Conservation (phyloP, 208 protist species). For the Leishmania martiniquensis region DNA sequence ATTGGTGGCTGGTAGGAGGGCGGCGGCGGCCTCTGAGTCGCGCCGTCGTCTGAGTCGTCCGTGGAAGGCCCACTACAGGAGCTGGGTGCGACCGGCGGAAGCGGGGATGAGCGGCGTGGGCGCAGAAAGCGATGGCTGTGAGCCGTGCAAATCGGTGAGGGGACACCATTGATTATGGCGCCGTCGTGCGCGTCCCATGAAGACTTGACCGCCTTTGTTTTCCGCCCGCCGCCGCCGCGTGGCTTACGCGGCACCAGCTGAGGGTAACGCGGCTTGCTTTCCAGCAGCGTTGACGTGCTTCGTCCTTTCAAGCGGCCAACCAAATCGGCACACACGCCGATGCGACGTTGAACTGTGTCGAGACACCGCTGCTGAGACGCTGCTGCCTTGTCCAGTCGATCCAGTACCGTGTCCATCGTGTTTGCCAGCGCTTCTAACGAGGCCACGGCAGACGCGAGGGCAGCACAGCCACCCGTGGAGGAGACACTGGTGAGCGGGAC, state of each 20-base stretch:
- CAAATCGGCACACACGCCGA: slow-evolving; percentile 14
- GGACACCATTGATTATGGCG: neutral
- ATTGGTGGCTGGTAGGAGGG: slow-evolving; percentile 16
- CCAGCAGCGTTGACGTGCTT: slow-evolving; percentile 13
- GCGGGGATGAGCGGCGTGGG: slow-evolving; percentile 18
- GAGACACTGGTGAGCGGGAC: slow-evolving; percentile 26
- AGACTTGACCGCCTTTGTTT: neutral
- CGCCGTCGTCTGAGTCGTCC: neutral
- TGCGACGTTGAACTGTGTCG: slow-evolving; percentile 11
- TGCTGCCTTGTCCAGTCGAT: slow-evolving; percentile 15
- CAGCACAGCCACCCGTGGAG: slow-evolving; percentile 20
- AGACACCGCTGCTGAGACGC: slow-evolving; percentile 7
- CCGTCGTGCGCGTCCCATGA: neutral
- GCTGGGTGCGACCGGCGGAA: slow-evolving; percentile 27
- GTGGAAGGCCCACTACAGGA: slow-evolving; percentile 19
- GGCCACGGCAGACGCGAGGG: slow-evolving; percentile 26
- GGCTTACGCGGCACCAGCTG: neutral
- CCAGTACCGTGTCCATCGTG: slow-evolving; percentile 24
- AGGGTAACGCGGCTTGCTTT: slow-evolving; percentile 28
- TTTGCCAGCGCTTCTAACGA: slow-evolving; percentile 18
- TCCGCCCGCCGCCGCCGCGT: too few relatives aligned
- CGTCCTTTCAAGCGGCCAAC: slow-evolving; percentile 10
- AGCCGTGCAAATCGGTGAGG: slow-evolving; percentile 5
- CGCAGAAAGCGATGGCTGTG: slow-evolving; percentile 16
- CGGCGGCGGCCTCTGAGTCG: neutral